Base-by-base conservation (phyloP, 495 filamentous ascomycete genomes). In the Neurospora tetrasperma region DNA sequence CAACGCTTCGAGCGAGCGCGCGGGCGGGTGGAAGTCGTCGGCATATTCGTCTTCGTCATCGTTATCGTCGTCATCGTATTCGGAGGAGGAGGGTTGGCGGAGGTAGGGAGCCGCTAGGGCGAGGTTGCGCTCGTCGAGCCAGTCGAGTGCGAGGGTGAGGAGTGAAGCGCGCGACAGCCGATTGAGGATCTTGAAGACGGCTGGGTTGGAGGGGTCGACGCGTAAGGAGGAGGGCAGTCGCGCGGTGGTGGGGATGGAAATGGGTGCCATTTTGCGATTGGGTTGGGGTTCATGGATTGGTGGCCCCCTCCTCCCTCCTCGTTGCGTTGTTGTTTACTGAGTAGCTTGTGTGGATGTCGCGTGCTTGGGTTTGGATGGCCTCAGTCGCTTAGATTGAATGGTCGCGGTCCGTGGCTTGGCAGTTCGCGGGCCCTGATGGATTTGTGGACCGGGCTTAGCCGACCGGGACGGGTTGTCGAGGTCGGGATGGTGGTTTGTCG, bases 101-200 rank as follows among this genome's bases (percentile, higher is more conserved):
- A 91, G 81, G 72, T 86, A 86, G 0, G 90, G 89, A 0, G 78
- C 75, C 39, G 88, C 90, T n/a, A 86, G 81, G 5, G 85, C 77
- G 27, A 87, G 81, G 70, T 90, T 89, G 70, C 83, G 81, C 35
- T 90, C 86, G 41, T 90, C 86, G 0, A 96, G 87, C 93, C 93
- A 97, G 81, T 88, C 82, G 27, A 92, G 85, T 6, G 86, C 90
- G 16, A 97, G 84, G 3, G 89, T 85, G 16, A 94, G 79, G 9
- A 96, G 85, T 0, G 92, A 89, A 43, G 88, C 82, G 41, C 93
- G 89, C 1, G 92, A 89, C 42, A 96, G 87, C 41, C 89, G 90
- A 68, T 81, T 83, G 14, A 97, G 81, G n/a, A 86, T 82, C 76
- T 90, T 91, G 73, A 85, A 77, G 42, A 93, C 88, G 12, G 89